Evolutionary conservation across 345 rosid species (phyloP).

Genomic region (Ceriops tagal): DNA sequence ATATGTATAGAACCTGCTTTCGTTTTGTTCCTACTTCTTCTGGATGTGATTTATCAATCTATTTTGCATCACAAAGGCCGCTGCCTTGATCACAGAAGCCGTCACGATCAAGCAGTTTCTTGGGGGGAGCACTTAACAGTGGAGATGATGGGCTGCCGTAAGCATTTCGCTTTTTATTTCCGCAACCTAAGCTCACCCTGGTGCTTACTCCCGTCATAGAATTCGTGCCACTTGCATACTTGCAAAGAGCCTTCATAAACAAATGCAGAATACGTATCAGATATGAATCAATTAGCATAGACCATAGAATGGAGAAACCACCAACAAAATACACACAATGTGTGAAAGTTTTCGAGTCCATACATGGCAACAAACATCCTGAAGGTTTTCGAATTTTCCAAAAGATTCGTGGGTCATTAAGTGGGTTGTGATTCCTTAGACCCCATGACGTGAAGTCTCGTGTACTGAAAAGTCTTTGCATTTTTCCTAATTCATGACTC

Average conservation of each 20-base stretch:
- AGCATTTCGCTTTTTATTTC: slow-evolving; percentile 75
- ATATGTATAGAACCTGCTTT: too few relatives aligned
- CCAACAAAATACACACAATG: background rate
- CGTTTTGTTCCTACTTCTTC: too few relatives aligned
- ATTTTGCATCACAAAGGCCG: slow-evolving; percentile 71
- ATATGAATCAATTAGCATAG: background rate
- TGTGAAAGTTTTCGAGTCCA: too few relatives aligned
- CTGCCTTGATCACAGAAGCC: slow-evolving; percentile 72
- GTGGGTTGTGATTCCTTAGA: too few relatives aligned
- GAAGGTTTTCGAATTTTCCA: too few relatives aligned
- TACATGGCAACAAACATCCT: too few relatives aligned
- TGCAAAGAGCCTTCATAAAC: slow-evolving; percentile 69
- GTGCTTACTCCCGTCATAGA: slow-evolving; percentile 79
- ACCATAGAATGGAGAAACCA: background rate
- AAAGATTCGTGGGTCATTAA: too few relatives aligned
- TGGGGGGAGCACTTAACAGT: slow-evolving; percentile 75
- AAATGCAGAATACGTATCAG: background rate
- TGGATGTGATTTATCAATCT: background rate
- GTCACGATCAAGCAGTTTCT: slow-evolving; percentile 74
- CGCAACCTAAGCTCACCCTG: slow-evolving; percentile 80
- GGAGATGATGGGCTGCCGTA: slow-evolving; percentile 89
- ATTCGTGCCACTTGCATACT: slow-evolving; percentile 86
- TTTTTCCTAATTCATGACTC: too few relatives aligned
- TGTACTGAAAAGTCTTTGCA: too few relatives aligned
- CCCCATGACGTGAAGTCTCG: too few relatives aligned